Base-by-base conservation (phyloP, 176 grass and related monocot species). In the Juncus effusus region DNA sequence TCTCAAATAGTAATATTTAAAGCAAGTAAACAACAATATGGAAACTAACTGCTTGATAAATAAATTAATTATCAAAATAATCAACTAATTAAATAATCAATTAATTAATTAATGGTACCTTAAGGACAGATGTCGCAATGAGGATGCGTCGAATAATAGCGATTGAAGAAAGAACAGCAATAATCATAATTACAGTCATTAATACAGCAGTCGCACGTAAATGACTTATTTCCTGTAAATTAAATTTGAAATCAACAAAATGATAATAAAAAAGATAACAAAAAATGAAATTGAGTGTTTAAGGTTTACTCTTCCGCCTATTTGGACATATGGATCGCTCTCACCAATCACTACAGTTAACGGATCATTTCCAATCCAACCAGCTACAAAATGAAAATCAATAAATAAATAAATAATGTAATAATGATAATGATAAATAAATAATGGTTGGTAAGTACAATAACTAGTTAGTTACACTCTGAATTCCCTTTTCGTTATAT, bases 301-400 rank as follows among this genome's bases (percentile, higher is more conserved):
- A 16, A 4, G 10, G 61, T 77, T 70, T 76, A 90, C 94, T 78
- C 94, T 76, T 60, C 94, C 89, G 44, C 66, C 84, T 38, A 93
- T 90, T 61, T 84, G 84, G 12, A 93, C 86, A 80, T 99, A 99
- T 16, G 94, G 88, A 61, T 99, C 94, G 4, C 73, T 93, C 77
- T 75, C 76, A 69, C 94, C 94, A 63, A 99, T 93, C 36, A 99
- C 88, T 86, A 99, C 94, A 2, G 88, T 86, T 65, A 99, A 84
- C 16, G 94, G 80, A 62, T 99, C 94, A 56, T 82, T 82, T 15
- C 88, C 94, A 60, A 99, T 82, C 94, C 94, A 99, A 10, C 94
- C 94, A 82, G 85, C 94, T 99, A 75, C 88, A 82, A 73, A 36
- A 28, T 28, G 19, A 28, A 28, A 28, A 28, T 61, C 62, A 51